A percentile compares a stretch with the other conserved stretches of the same genome.
Evolutionary conservation across 306 rosid species (phyloP).

Genomic region (Cicer chorassanicum): DNA sequence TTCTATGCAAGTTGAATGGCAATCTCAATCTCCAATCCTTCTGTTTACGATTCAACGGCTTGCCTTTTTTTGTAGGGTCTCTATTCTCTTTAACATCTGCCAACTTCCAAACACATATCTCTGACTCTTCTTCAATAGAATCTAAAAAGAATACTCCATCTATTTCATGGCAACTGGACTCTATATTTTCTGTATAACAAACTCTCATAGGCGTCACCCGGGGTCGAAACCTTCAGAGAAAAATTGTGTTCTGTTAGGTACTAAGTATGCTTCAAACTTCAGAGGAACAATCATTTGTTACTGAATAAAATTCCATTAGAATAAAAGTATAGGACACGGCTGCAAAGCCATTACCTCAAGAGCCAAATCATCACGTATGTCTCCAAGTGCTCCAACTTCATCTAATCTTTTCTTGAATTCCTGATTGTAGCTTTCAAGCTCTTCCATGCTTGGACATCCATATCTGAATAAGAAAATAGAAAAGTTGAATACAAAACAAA

Average conservation of each 20-base stretch:
- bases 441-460: slow-evolving; percentile 89
- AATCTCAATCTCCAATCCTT: slow-evolving; percentile 89
- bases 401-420: slow-evolving; percentile 80
- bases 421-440: slow-evolving; percentile 74
- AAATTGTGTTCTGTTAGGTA: slow-evolving; percentile 38
- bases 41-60: slow-evolving; percentile 78
- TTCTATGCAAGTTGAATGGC: slow-evolving; percentile 67
- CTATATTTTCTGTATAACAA: slow-evolving; percentile 56
- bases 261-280: slow-evolving; percentile 39
- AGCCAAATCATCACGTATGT: slow-evolving; percentile 83
- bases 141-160: slow-evolving; percentile 71
- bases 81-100: slow-evolving; percentile 84
- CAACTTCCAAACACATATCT: slow-evolving; percentile 83
- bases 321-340: slow-evolving; percentile 23
- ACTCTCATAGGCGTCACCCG: slow-evolving; percentile 90
- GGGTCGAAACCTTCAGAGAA: slow-evolving; percentile 78
- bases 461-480: slow-evolving; percentile 55
- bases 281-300: slow-evolving; percentile 28
- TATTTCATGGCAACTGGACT: slow-evolving; percentile 55
- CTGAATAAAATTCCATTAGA: slow-evolving; percentile 32
- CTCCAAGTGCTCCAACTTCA: slow-evolving; percentile 79
- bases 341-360: slow-evolving; percentile 62
- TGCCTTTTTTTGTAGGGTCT: slow-evolving; percentile 76
- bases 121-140: slow-evolving; percentile 60
- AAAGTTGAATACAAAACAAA: slow-evolving; percentile 40